A percentile compares a stretch with the other conserved stretches of the same genome.
These are phyloP conservation scores for Earliella scabrosa DNA, from an alignment of 1,284 basidiomycete genomes.

Conservation along the genomic window DNA sequence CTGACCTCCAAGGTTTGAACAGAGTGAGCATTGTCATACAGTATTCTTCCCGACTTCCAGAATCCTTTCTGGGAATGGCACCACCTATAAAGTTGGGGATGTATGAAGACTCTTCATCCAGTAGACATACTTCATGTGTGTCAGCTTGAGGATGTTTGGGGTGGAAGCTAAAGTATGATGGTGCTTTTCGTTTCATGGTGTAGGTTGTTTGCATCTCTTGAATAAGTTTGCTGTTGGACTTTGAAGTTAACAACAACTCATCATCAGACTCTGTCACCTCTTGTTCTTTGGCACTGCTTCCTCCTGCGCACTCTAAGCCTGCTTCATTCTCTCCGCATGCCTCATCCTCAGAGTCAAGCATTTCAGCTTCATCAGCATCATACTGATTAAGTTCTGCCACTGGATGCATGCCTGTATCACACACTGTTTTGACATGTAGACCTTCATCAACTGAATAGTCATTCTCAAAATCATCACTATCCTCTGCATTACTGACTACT, in stretches of 20 bases:
- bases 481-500: background rate
- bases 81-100: background rate
- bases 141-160: background rate
- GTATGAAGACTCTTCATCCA: background rate
- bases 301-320: too few relatives aligned
- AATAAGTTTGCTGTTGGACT: background rate
- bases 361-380: background rate
- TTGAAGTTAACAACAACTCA: background rate
- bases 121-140: background rate
- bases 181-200: background rate
- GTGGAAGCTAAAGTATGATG: background rate
- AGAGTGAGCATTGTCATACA: slow-evolving; percentile 2
- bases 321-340: too few relatives aligned
- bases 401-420: slow-evolving; percentile 14
- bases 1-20: slow-evolving; percentile 4
- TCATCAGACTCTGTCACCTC: too few relatives aligned
- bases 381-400: slow-evolving; percentile 38
- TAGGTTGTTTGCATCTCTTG: background rate
- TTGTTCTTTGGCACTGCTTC: too few relatives aligned
- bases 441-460: background rate
- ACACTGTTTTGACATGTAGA: too few relatives aligned
- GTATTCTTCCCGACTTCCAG: background rate
- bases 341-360: background rate
- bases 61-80: background rate
- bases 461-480: background rate